phyloP scores from a whole-genome alignment of 2,329 filamentous ascomycete species.

The Phialophora tarda region DNA sequence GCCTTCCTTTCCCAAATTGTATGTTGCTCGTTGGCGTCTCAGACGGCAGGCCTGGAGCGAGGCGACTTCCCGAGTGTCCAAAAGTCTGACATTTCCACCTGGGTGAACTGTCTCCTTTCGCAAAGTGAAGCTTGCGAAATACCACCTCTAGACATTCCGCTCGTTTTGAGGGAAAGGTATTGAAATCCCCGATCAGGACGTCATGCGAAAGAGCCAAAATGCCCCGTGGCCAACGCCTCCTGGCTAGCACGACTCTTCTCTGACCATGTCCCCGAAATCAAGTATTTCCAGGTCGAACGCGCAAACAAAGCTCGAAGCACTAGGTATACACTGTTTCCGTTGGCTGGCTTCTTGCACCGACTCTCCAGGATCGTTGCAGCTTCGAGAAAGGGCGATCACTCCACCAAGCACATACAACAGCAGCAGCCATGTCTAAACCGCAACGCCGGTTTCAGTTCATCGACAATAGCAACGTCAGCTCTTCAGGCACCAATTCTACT shows the following conservation, averaged over 20 bases:
- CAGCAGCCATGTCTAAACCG: conserved; percentile 19
- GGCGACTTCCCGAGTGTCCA: conserved; percentile 3
- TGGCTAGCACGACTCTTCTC: background rate
- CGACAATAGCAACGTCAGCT: conserved; percentile 47
- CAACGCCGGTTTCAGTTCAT: conserved; percentile 49
- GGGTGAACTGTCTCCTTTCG: background rate
- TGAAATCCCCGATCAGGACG: background rate
- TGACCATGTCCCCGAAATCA: background rate
- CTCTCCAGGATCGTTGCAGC: conserved; percentile 1
- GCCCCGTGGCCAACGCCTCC: background rate
- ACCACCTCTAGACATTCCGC: too few species aligned
- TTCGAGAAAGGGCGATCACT: background rate
- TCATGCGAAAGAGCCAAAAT: background rate
- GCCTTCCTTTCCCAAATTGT: conserved; percentile 1
- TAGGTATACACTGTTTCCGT: background rate
- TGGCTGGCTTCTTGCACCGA: conserved; percentile 1
- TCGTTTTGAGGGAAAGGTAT: background rate
- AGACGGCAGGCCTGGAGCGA: conserved; percentile 11
- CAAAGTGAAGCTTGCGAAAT: background rate
- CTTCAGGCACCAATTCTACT: conserved; percentile 45
- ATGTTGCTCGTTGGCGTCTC: conserved; percentile 5
- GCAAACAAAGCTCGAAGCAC: background rate
- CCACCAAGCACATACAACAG: background rate
- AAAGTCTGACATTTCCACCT: conserved; percentile 15
- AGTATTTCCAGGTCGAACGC: background rate